Evolutionary conservation across 1,284 basidiomycete genomes (phyloP), one percentile per base, ranked within the genome.

Genomic region (Macrocystidia cucumis): DNA sequence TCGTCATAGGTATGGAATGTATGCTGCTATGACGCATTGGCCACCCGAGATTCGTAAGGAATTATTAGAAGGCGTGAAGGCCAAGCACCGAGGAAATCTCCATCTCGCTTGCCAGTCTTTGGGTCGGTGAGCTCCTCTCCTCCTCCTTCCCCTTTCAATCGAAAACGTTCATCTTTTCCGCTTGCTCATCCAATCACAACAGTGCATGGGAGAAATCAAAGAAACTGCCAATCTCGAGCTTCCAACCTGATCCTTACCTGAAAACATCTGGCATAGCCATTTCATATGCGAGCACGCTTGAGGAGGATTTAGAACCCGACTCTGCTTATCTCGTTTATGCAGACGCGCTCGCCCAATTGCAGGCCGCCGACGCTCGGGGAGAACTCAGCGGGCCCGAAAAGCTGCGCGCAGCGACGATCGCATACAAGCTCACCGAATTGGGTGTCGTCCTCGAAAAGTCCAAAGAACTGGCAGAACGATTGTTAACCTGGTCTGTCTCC

Each of bases 261-360:
- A 87, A 84, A 54, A 59, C 76, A 2, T 76, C 80, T 0, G 84
- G 84, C 1, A 73, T 88, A n/a, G 77, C 73, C 1, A 67, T 81
- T 13, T 59, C 68, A 4, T 63, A 86, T 28, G 78, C 74, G 2
- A 74, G 74, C 29, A 69, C 80, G 1, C 59, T 79, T 9, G 78
- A 85, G 45, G 55, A 59, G 9, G 53, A 61, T 5, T 55, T 65
- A 6, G 61, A 66, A 16, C 55, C 54, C 0, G 53, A 65, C 19
- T 57, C 58, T 4, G 81, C 85, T 0, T 81, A 75, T 45, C 60
- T 66, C 3, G 55, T 68, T 1, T 72, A 78, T 49, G 45, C 47
- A 9, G 58, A 63, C n/a, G 65, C 66, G 1, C 59, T 77, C 43
- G 48, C 49, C 21, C 44, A 50, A 14, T 44, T 68, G 21, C 58